phyloP scores from a whole-genome alignment of 768 basidiomycete species.

The Lactifluus echinatus region DNA sequence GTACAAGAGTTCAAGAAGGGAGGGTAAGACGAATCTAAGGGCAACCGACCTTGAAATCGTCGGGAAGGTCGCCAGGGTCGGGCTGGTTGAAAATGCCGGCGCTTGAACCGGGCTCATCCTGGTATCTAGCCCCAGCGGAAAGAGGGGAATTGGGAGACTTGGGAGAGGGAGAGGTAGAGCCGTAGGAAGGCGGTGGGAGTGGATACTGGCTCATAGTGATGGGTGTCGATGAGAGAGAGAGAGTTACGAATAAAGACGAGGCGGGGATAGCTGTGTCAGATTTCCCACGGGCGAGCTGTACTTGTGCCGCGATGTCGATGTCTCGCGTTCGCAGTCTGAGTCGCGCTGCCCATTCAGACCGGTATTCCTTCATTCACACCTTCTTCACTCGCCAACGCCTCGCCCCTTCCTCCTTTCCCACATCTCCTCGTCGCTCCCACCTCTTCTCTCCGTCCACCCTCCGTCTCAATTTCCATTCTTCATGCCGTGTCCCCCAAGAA shows the following conservation, averaged over 20 bases:
- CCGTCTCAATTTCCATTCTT: neutral
- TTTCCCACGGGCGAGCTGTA: slow-evolving; percentile 9
- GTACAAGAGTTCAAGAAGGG: no score
- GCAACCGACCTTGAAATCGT: slow-evolving; percentile 80
- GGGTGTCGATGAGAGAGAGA: neutral
- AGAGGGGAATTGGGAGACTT: slow-evolving; percentile 43
- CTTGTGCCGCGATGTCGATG: neutral
- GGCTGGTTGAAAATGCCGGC: slow-evolving; percentile 64
- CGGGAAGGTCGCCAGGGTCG: slow-evolving; percentile 64
- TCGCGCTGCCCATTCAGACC: slow-evolving; percentile 15
- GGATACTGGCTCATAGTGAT: slow-evolving; percentile 37
- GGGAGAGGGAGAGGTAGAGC: slow-evolving; percentile 33
- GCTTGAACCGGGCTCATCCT: slow-evolving; percentile 32
- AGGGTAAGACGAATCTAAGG: neutral
- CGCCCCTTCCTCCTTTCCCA: neutral
- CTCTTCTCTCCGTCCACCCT: neutral
- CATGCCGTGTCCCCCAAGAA: neutral
- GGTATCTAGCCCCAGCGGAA: slow-evolving; percentile 30
- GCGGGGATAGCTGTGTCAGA: neutral
- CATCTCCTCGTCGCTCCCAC: neutral
- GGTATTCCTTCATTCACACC: slow-evolving; percentile 22
- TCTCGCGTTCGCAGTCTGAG: slow-evolving; percentile 9
- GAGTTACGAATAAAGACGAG: no score
- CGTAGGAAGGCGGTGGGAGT: slow-evolving; percentile 52
- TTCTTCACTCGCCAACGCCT: slow-evolving; percentile 22